These are phyloP conservation scores for Blastobotrys malaysiensis DNA, from an alignment of 1,139 yeast species.

Conservation along the genomic window DNA sequence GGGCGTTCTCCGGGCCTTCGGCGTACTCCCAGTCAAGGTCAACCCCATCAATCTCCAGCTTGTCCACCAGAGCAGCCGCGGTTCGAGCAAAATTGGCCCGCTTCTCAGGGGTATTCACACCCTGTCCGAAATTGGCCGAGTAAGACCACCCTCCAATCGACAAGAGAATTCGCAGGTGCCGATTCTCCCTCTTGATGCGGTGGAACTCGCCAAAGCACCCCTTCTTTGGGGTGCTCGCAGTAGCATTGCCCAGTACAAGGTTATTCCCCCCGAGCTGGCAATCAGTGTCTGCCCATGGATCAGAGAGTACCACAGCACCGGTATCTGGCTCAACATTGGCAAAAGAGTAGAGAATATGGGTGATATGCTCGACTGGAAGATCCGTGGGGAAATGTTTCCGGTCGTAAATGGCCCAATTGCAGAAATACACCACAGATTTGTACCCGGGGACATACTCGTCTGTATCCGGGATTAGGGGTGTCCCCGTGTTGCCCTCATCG, in stretches of 20 bases:
- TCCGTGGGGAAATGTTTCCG: slow-evolving; percentile 60
- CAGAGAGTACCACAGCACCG: slow-evolving; percentile 53
- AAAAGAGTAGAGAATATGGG: slow-evolving; percentile 78
- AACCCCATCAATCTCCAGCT: slow-evolving; percentile 77
- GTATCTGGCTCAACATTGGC: slow-evolving; percentile 49
- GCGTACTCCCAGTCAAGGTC: slow-evolving; percentile 98
- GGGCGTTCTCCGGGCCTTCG: slow-evolving; percentile 41
- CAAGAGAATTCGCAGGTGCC: slow-evolving; percentile 55
- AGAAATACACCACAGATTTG: slow-evolving; percentile 26
- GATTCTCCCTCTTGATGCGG: slow-evolving; percentile 44
- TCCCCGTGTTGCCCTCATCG: not conserved
- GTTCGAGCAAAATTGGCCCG: slow-evolving; percentile 47
- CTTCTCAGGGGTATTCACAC: slow-evolving; percentile 38
- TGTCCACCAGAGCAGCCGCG: slow-evolving; percentile 43
- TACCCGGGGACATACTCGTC: slow-evolving; percentile 9
- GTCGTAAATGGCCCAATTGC: slow-evolving; percentile 67
- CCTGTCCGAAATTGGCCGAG: slow-evolving; percentile 44
- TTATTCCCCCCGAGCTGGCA: slow-evolving; percentile 16
- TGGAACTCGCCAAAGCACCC: slow-evolving; percentile 58
- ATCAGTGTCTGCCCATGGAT: slow-evolving; percentile 61
- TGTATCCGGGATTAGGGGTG: not conserved
- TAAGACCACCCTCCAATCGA: slow-evolving; percentile 91
- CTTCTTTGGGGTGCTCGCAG: slow-evolving; percentile 8
- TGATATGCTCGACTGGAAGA: slow-evolving; percentile 50
- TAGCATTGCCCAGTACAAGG: slow-evolving; percentile 17